Conservation (phyloP, 352 stramenopile species). For the Pythium chondricola region DNA sequence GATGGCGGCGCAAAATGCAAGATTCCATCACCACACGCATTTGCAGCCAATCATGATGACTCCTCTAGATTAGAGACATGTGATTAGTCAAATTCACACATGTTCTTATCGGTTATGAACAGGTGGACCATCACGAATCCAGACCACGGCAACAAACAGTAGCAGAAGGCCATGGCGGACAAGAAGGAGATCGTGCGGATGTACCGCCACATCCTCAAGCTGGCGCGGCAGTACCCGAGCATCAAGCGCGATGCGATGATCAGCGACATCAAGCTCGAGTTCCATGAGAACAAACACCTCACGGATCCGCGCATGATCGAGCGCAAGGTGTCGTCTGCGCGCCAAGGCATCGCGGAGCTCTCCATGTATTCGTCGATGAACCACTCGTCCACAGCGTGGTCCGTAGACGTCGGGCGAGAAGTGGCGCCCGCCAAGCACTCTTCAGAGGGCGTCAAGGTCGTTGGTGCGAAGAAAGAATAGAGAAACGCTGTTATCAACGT, state of each 20-base stretch:
- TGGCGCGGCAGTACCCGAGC: conserved; percentile 78
- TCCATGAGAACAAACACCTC: conserved; percentile 69
- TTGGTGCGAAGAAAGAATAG: conserved; percentile 25
- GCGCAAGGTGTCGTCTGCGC: conserved; percentile 61
- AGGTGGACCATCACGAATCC: too few relatives aligned
- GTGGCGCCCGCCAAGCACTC: neutral
- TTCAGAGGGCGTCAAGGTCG: conserved; percentile 28
- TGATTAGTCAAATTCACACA: too few relatives aligned
- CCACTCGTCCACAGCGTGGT: conserved; percentile 49
- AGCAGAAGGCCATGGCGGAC: conserved; percentile 23
- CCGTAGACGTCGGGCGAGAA: conserved; percentile 64
- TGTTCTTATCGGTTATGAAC: conserved; percentile 7
- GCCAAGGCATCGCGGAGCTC: conserved; percentile 68
- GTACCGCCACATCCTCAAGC: conserved; percentile 80
- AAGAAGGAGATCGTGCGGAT: conserved; percentile 60
- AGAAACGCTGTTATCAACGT: neutral
- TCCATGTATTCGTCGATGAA: conserved; percentile 71
- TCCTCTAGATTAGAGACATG: too few relatives aligned
- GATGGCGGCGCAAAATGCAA: neutral
- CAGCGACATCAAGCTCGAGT: conserved; percentile 79
- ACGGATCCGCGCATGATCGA: conserved; percentile 52
- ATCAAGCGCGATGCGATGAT: conserved; percentile 80
- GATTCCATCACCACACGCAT: neutral
- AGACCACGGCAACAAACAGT: too few relatives aligned
- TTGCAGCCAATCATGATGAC: neutral